Evolutionary conservation across 2,329 filamentous ascomycete genomes (phyloP).

Genomic region (Ophiostoma sp.): DNA sequence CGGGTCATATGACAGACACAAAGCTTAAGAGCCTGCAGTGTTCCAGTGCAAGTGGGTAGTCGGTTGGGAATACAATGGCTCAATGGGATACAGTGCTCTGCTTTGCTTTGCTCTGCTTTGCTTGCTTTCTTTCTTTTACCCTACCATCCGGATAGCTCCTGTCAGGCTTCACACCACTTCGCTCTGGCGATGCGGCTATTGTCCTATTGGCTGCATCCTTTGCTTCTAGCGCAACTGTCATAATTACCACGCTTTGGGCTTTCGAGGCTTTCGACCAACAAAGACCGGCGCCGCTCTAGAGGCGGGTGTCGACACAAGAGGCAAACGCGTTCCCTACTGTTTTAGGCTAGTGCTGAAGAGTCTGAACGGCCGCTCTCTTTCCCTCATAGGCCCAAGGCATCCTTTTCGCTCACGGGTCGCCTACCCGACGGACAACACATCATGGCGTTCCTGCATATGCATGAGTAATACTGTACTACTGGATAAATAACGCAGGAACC

Average conservation of each 20-base stretch:
- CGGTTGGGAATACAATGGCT: background rate
- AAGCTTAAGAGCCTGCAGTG: background rate
- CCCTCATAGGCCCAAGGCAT: background rate
- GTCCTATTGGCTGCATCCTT: constrained; percentile 8
- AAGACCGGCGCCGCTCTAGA: background rate
- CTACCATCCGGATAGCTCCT: background rate
- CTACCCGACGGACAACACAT: constrained; percentile 5
- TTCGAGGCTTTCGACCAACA: background rate
- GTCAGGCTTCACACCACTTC: background rate
- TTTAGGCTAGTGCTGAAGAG: constrained; percentile 1
- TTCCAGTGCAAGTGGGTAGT: background rate
- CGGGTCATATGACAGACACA: background rate
- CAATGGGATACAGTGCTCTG: no score
- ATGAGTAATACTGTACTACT: background rate
- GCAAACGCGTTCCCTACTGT: background rate
- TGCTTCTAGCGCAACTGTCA: background rate
- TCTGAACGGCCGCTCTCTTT: background rate
- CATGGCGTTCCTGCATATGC: constrained; percentile 15
- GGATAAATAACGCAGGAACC: constrained; percentile 8
- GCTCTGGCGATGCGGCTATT: background rate
- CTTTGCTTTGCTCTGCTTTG: no score
- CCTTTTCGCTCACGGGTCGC: no score
- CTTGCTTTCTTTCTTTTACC: background rate
- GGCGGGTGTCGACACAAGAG: background rate
- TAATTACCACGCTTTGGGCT: no score